Percentiles rank a stretch among this genome's conserved stretches.
Conservation (phyloP, 106 monocot genomes). For the Cymbidium sinense region DNA sequence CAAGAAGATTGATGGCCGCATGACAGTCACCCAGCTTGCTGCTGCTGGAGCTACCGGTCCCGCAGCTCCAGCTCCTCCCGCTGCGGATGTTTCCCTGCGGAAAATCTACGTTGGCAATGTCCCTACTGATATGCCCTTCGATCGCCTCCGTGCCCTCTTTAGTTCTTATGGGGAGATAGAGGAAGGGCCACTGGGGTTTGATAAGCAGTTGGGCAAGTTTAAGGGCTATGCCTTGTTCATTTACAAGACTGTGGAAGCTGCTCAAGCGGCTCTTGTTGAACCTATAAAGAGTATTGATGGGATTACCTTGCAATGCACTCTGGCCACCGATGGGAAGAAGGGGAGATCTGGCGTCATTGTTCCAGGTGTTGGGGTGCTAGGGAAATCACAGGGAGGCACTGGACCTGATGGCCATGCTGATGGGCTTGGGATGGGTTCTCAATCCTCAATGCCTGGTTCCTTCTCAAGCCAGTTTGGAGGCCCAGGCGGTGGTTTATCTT, state of each 20-base stretch:
- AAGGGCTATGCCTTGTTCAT: constrained; percentile 81
- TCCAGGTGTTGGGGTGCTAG: background rate
- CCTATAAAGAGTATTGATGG: constrained; percentile 65
- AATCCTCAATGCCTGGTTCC: constrained; percentile 6
- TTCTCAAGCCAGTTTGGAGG: constrained; percentile 16
- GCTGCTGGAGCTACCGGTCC: constrained; percentile 28
- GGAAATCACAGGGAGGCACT: background rate
- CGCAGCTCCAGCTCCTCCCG: constrained; percentile 3
- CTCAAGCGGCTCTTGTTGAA: constrained; percentile 51
- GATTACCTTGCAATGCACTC: constrained; percentile 43
- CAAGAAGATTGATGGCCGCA: constrained; percentile 83
- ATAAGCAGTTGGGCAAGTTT: constrained; percentile 15
- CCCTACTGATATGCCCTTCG: constrained; percentile 67
- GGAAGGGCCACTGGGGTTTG: constrained; percentile 74
- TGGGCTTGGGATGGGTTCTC: constrained; percentile 6
- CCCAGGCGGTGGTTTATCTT: background rate
- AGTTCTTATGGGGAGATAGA: constrained; percentile 78
- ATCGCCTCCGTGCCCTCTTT: constrained; percentile 54
- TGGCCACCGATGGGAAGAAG: constrained; percentile 72
- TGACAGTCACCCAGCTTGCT: constrained; percentile 79
- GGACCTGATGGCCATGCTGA: background rate
- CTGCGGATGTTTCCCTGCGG: constrained; percentile 16
- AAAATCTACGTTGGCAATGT: constrained; percentile 83
- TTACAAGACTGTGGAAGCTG: constrained; percentile 68
- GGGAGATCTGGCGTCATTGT: constrained; percentile 34